phyloP scores from a whole-genome alignment of 2,329 filamentous ascomycete genomes.

The Gnomoniopsis smithogilvyi region DNA sequence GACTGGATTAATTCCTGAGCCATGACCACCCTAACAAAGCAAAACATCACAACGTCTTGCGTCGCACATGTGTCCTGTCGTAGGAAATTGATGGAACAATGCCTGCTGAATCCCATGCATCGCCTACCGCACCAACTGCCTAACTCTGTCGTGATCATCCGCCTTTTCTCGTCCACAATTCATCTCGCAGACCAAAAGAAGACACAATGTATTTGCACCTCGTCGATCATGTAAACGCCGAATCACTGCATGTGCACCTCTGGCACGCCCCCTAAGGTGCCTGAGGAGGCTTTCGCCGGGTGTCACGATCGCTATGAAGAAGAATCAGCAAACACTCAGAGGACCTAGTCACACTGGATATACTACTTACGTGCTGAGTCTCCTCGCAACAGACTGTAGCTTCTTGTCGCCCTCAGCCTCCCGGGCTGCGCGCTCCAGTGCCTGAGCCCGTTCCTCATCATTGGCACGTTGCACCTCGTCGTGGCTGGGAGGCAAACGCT shows the following conservation, averaged over 20 bases:
- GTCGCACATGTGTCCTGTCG: not conserved
- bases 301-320: slow-evolving; percentile 15
- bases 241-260: not conserved
- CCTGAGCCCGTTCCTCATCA: slow-evolving; percentile 76
- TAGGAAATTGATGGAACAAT: not conserved
- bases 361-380: slow-evolving; percentile 87
- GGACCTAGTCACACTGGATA: slow-evolving; percentile 2
- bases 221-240: not conserved
- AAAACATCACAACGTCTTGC: not conserved
- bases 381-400: slow-evolving; percentile 79
- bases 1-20: slow-evolving; percentile 1
- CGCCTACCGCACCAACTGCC: slow-evolving; percentile 2
- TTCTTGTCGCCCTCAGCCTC: slow-evolving; percentile 92
- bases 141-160: slow-evolving; percentile 2
- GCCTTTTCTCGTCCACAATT: slow-evolving; percentile 1
- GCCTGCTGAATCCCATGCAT: slow-evolving; percentile 6
- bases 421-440: slow-evolving; percentile 78
- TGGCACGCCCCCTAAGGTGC: not conserved
- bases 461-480: slow-evolving; percentile 86
- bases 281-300: slow-evolving; percentile 9
- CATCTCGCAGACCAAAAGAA: not conserved
- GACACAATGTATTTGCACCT: not conserved
- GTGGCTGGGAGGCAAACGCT: slow-evolving; percentile 85
- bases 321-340: not conserved
- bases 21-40: not conserved